These are phyloP conservation scores for Flaveria bidentis DNA, from an alignment of 129 eudicot genomes.

Conservation along the genomic window DNA sequence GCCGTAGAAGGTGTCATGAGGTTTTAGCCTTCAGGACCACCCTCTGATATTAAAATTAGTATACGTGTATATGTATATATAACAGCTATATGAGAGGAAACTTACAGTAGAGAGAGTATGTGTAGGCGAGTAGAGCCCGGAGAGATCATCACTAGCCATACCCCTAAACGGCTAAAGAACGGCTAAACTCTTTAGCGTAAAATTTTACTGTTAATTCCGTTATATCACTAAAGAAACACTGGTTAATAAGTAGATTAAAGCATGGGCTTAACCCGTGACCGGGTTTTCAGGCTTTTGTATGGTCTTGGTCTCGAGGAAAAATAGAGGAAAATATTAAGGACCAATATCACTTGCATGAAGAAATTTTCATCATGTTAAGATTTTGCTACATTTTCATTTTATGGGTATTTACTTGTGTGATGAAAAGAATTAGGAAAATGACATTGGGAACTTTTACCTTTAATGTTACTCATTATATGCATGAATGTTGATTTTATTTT, in stretches of 20 bases:
- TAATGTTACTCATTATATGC: constrained; percentile 8
- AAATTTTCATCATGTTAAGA: neutral
- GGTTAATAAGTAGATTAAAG: too few relatives aligned
- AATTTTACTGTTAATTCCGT: neutral
- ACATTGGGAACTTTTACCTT: neutral
- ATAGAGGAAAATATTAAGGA: too few relatives aligned
- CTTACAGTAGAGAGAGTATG: too few relatives aligned
- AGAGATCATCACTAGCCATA: neutral
- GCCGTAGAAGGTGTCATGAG: neutral
- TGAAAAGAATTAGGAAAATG: neutral
- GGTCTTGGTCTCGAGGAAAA: too few relatives aligned
- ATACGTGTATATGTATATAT: neutral
- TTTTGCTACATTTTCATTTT: neutral
- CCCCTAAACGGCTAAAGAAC: neutral
- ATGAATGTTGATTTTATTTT: neutral
- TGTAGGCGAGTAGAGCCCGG: too few relatives aligned
- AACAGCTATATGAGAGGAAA: too few relatives aligned
- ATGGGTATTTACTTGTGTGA: neutral
- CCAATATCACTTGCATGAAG: neutral
- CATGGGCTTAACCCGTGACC: too few relatives aligned
- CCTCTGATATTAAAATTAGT: neutral
- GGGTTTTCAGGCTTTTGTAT: too few relatives aligned
- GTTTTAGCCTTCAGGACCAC: neutral
- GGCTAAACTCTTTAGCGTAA: neutral
- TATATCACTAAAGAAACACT: neutral